Conservation (phyloP, 345 rosid species). For the Euclidium syriacum region DNA sequence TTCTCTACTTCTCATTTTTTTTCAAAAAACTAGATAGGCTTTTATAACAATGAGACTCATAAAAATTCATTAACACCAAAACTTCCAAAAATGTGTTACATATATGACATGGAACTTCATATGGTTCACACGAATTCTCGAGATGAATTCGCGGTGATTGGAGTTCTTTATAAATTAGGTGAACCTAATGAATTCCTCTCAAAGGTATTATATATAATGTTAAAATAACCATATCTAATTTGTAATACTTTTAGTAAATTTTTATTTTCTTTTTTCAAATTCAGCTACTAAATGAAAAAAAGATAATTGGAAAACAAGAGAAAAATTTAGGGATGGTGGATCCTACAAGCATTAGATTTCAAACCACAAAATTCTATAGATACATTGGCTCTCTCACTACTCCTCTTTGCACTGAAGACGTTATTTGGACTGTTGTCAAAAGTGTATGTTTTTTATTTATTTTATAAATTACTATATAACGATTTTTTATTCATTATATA, state of each 20-base stretch:
- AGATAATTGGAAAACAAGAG: slow-evolving; percentile 24
- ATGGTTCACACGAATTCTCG: slow-evolving; percentile 41
- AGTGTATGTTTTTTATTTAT: slow-evolving; percentile 31
- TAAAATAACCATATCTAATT: neutral
- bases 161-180: slow-evolving; percentile 53
- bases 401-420: slow-evolving; percentile 80
- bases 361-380: slow-evolving; percentile 54
- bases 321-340: slow-evolving; percentile 37
- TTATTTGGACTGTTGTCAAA: slow-evolving; percentile 57
- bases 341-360: slow-evolving; percentile 46
- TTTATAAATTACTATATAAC: neutral
- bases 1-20: neutral
- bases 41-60: too few species aligned
- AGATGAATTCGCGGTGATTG: slow-evolving; percentile 42
- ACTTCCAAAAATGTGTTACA: neutral
- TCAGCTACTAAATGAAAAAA: slow-evolving; percentile 46
- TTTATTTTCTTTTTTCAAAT: neutral
- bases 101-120: slow-evolving; percentile 59
- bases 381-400: slow-evolving; percentile 59
- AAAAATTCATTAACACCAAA: neutral
- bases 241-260: neutral
- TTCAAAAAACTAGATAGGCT: too few species aligned
- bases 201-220: slow-evolving; percentile 31
- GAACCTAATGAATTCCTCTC: slow-evolving; percentile 47
- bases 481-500: neutral